Conservation (phyloP, 2,329 filamentous ascomycete species). For the Xylariaceae sp. region DNA sequence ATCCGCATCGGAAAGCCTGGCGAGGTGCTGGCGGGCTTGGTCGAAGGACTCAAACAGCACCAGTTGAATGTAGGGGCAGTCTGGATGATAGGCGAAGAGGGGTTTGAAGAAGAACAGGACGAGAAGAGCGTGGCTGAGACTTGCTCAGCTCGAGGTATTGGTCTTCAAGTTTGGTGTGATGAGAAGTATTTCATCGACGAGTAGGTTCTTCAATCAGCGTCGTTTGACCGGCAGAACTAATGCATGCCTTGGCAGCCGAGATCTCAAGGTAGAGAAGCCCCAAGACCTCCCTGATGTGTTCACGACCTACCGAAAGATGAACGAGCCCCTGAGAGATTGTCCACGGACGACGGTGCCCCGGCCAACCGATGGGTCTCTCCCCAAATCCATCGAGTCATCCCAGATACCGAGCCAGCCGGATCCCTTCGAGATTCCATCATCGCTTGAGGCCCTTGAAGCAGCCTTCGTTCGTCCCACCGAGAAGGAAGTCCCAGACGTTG, state of each 20-base stretch:
- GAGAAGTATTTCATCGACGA: slow-evolving; percentile 78
- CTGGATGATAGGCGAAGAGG: slow-evolving; percentile 70
- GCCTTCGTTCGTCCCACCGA: slow-evolving; percentile 55
- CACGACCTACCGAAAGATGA: slow-evolving; percentile 65
- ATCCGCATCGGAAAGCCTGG: slow-evolving; percentile 58
- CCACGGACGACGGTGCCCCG: slow-evolving; percentile 54
- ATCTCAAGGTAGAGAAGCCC: slow-evolving; percentile 54
- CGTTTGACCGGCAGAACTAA: background rate
- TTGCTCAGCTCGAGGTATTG: slow-evolving; percentile 48
- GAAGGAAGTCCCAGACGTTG: slow-evolving; percentile 45
- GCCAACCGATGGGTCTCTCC: slow-evolving; percentile 48
- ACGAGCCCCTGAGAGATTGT: slow-evolving; percentile 63
- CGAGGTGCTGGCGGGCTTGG: slow-evolving; percentile 54
- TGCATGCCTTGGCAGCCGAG: slow-evolving; percentile 46
- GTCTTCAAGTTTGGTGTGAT: slow-evolving; percentile 63
- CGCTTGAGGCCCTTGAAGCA: slow-evolving; percentile 47
- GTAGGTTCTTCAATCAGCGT: slow-evolving; percentile 44
- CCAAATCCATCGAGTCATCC: slow-evolving; percentile 46
- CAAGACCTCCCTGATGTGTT: slow-evolving; percentile 67
- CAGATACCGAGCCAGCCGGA: slow-evolving; percentile 51
- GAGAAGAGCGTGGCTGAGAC: slow-evolving; percentile 50
- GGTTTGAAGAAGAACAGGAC: slow-evolving; percentile 63
- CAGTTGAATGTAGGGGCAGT: slow-evolving; percentile 52
- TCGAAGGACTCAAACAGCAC: slow-evolving; percentile 43
- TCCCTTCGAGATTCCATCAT: slow-evolving; percentile 60